Evolutionary conservation across 129 eudicot species (phyloP).

Genomic region (Scalesia atractyloides): DNA sequence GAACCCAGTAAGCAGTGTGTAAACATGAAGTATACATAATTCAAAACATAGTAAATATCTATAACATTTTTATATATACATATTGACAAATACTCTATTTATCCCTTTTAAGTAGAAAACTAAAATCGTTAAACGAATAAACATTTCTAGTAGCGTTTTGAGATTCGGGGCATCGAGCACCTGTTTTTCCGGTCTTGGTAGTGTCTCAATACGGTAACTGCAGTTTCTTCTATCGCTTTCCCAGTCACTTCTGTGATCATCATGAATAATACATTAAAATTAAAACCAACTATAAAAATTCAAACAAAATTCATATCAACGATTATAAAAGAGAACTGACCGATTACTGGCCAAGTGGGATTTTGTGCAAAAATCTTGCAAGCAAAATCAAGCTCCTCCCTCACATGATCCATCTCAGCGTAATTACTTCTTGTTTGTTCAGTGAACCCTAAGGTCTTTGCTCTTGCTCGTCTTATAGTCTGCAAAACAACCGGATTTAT

Average conservation of each 20-base stretch:
- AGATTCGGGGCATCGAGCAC: slow-evolving; percentile 93
- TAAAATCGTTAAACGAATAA: not conserved
- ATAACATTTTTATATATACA: not conserved
- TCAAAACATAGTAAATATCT: not conserved
- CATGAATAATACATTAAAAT: slow-evolving; percentile 4
- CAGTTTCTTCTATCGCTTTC: slow-evolving; percentile 94
- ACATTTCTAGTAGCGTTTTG: slow-evolving; percentile 72
- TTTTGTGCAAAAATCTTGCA: slow-evolving; percentile 72
- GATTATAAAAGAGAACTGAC: slow-evolving; percentile 39
- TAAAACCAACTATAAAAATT: not conserved
- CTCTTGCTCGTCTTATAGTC: slow-evolving; percentile 77
- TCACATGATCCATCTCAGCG: slow-evolving; percentile 73
- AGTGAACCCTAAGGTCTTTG: slow-evolving; percentile 74
- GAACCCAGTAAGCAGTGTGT: not conserved
- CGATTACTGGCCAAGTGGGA: slow-evolving; percentile 93
- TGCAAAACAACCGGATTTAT: slow-evolving; percentile 78
- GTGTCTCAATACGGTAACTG: slow-evolving; percentile 78
- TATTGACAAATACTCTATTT: not conserved
- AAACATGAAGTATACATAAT: not conserved
- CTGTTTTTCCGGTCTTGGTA: slow-evolving; percentile 85
- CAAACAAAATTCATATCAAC: not conserved
- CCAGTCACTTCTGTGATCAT: slow-evolving; percentile 85
- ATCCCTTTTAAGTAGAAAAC: not conserved
- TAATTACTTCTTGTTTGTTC: slow-evolving; percentile 55
- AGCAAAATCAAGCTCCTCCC: slow-evolving; percentile 67